These are phyloP conservation scores for Solanum commersonii DNA, from an alignment of 257 asterid species.

Conservation along the genomic window DNA sequence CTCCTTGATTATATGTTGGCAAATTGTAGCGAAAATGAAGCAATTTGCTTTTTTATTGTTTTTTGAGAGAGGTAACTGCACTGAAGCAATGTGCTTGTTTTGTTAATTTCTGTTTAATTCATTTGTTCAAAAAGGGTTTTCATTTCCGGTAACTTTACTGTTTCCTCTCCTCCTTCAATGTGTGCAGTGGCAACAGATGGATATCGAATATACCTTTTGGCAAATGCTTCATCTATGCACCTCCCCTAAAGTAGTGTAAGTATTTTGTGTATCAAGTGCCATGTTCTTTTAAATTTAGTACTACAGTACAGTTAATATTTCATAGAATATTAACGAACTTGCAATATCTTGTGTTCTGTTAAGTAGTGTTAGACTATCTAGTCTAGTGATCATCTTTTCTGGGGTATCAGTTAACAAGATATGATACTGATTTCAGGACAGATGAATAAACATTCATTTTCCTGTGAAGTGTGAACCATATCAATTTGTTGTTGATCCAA, in stretches of 20 bases:
- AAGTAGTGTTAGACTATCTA: not conserved
- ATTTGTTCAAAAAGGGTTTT: not conserved
- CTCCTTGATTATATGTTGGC: not conserved
- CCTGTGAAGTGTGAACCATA: not conserved
- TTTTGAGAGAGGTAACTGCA: not conserved
- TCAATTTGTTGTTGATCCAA: not conserved
- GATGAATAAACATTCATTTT: not conserved
- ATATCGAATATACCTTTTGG: slow-evolving; percentile 96
- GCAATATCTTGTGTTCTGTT: not conserved
- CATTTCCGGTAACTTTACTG: not conserved
- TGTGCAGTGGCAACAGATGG: slow-evolving; percentile 98
- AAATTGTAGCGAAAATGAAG: not conserved
- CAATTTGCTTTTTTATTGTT: not conserved
- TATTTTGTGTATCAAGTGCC: slow-evolving; percentile 11
- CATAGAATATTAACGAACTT: not conserved
- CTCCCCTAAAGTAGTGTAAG: slow-evolving; percentile 98
- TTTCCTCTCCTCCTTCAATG: not conserved
- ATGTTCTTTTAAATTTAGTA: not conserved
- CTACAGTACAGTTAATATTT: not conserved
- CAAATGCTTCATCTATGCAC: slow-evolving; percentile 98
- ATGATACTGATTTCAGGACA: not conserved
- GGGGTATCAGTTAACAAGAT: not conserved
- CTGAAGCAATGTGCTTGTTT: not conserved
- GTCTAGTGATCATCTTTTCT: not conserved
- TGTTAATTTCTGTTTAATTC: not conserved